phyloP scores from a whole-genome alignment of 2,329 filamentous ascomycete genomes.

The Ceratocystis ficicola region DNA sequence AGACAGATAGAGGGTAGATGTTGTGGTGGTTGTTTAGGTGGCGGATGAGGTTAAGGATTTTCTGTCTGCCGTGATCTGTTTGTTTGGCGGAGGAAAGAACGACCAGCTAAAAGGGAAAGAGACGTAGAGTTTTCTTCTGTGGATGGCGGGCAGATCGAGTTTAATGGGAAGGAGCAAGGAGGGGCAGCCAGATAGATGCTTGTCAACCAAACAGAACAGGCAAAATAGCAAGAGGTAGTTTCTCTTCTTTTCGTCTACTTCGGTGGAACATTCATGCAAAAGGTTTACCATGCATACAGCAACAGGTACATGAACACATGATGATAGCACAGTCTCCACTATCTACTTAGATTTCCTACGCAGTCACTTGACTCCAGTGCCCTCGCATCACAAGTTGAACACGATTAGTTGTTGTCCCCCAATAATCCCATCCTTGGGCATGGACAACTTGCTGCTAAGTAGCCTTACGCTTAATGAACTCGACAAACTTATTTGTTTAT shows the following conservation, averaged over 20 bases:
- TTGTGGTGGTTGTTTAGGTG: too few relatives aligned
- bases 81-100: constrained; percentile 7
- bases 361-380: not conserved
- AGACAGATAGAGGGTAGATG: too few relatives aligned
- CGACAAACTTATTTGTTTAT: constrained; percentile 1
- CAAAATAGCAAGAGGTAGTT: not conserved
- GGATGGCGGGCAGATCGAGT: not conserved
- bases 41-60: too few relatives aligned
- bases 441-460: not conserved
- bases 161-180: constrained; percentile 11
- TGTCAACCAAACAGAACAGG: not conserved
- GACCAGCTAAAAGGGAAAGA: not conserved
- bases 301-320: not conserved
- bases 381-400: not conserved
- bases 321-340: not conserved
- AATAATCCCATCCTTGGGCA: not conserved
- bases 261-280: not conserved
- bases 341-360: too few relatives aligned
- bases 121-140: not conserved
- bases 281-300: not conserved
- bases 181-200: not conserved
- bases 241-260: not conserved
- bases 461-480: not conserved
- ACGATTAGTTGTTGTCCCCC: not conserved
- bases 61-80: constrained; percentile 1